phyloP scores from a whole-genome alignment of 1,139 yeast species.

The Suhomyces kunorum region DNA sequence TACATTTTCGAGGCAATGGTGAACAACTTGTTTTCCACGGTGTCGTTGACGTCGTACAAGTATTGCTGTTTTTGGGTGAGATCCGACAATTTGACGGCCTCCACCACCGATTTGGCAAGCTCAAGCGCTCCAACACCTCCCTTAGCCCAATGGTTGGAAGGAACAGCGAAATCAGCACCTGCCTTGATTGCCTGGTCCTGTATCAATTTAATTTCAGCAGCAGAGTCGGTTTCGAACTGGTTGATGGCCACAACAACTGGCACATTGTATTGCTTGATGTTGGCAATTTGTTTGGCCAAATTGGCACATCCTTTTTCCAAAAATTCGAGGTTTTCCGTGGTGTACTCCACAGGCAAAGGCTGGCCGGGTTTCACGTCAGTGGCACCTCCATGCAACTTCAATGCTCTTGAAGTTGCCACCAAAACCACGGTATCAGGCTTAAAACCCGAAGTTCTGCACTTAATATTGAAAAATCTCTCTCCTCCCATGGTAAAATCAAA shows the following conservation, averaged over 20 bases:
- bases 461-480: slow-evolving; percentile 77
- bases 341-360: slow-evolving; percentile 66
- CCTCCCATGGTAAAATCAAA: slow-evolving; percentile 91
- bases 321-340: slow-evolving; percentile 63
- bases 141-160: slow-evolving; percentile 77
- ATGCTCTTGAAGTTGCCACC: slow-evolving; percentile 79
- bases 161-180: slow-evolving; percentile 75
- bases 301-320: slow-evolving; percentile 69
- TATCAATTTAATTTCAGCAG: slow-evolving; percentile 65
- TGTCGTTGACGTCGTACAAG: slow-evolving; percentile 59
- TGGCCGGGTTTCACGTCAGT: slow-evolving; percentile 84
- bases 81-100: slow-evolving; percentile 47
- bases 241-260: slow-evolving; percentile 83
- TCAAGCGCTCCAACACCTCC: slow-evolving; percentile 77
- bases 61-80: slow-evolving; percentile 46
- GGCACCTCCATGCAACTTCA: slow-evolving; percentile 82
- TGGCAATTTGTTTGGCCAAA: slow-evolving; percentile 72
- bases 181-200: slow-evolving; percentile 65
- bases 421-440: slow-evolving; percentile 73
- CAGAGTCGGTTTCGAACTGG: slow-evolving; percentile 69
- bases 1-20: slow-evolving; percentile 74
- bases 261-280: slow-evolving; percentile 68
- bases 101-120: slow-evolving; percentile 68
- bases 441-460: slow-evolving; percentile 74
- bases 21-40: slow-evolving; percentile 63